These are phyloP conservation scores for Rhynchosporium agropyri DNA, from an alignment of 2,329 filamentous ascomycete genomes.

Conservation along the genomic window DNA sequence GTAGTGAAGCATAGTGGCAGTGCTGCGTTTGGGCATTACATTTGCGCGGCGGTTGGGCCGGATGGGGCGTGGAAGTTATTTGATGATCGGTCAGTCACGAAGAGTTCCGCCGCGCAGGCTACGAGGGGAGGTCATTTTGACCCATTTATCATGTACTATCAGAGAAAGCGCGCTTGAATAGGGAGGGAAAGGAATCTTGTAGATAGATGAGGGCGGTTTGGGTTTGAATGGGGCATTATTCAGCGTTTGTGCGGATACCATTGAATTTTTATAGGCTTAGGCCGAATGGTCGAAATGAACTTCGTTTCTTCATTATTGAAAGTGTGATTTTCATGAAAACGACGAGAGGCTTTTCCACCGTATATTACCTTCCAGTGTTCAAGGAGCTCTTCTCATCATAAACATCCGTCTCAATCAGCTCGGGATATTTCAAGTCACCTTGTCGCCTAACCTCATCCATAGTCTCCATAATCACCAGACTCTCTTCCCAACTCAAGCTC, in stretches of 20 bases:
- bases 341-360: neutral
- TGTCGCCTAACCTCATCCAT: slow-evolving; percentile 72
- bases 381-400: slow-evolving; percentile 63
- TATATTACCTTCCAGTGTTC: slow-evolving; percentile 45
- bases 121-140: slow-evolving; percentile 18
- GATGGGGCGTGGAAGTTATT: slow-evolving; percentile 34
- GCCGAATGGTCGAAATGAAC: neutral
- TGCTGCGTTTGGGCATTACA: slow-evolving; percentile 34
- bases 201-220: slow-evolving; percentile 4
- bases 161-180: slow-evolving; percentile 16
- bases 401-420: slow-evolving; percentile 64
- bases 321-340: neutral
- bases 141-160: slow-evolving; percentile 31
- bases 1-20: slow-evolving; percentile 40
- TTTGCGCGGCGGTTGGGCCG: slow-evolving; percentile 30
- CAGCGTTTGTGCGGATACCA: slow-evolving; percentile 10
- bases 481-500: slow-evolving; percentile 61
- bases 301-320: too few relatives aligned
- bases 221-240: neutral
- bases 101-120: slow-evolving; percentile 16
- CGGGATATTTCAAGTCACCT: slow-evolving; percentile 63
- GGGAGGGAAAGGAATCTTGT: neutral
- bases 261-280: slow-evolving; percentile 3
- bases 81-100: slow-evolving; percentile 33
- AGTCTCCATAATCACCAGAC: slow-evolving; percentile 68